Conservation (phyloP, 108 stramenopile genomes). For the Parietichytrium sp. region DNA sequence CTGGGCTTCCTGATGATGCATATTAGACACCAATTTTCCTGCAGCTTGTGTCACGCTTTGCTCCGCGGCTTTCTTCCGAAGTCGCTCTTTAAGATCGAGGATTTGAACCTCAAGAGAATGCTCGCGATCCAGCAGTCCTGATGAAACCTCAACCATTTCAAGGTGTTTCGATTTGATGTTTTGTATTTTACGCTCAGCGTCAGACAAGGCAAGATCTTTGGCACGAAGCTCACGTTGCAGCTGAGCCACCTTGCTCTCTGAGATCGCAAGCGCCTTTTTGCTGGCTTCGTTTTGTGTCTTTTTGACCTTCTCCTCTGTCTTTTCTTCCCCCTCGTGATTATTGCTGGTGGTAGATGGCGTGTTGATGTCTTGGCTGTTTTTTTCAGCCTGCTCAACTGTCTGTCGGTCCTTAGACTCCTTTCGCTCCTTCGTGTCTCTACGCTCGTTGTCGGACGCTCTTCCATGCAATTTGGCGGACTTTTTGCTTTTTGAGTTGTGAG, state of each 20-base stretch:
- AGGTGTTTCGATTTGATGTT: constrained; percentile 26
- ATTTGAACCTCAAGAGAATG: neutral
- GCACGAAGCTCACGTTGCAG: too few relatives aligned
- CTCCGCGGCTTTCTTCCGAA: too few relatives aligned
- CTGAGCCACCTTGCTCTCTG: too few relatives aligned
- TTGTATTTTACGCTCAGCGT: neutral
- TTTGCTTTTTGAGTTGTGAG: neutral
- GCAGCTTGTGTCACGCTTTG: too few relatives aligned
- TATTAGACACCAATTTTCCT: too few relatives aligned
- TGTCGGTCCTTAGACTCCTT: neutral
- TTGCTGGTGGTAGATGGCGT: neutral
- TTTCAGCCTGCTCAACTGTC: neutral
- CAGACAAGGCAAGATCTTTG: neutral
- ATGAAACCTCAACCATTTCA: constrained; percentile 7
- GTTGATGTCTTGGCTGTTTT: neutral
- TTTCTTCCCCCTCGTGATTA: neutral
- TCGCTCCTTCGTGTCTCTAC: neutral
- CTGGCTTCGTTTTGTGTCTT: neutral
- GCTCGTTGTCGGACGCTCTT: neutral
- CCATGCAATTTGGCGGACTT: neutral
- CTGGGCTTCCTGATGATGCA: too few relatives aligned
- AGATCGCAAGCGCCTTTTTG: too few relatives aligned
- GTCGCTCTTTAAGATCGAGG: too few relatives aligned
- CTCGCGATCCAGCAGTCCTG: neutral
- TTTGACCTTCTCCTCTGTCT: neutral